Percentiles rank a stretch among this genome's conserved stretches.
Conservation (phyloP, 1,284 basidiomycete species). For the Sphaerobolus stellatus region DNA sequence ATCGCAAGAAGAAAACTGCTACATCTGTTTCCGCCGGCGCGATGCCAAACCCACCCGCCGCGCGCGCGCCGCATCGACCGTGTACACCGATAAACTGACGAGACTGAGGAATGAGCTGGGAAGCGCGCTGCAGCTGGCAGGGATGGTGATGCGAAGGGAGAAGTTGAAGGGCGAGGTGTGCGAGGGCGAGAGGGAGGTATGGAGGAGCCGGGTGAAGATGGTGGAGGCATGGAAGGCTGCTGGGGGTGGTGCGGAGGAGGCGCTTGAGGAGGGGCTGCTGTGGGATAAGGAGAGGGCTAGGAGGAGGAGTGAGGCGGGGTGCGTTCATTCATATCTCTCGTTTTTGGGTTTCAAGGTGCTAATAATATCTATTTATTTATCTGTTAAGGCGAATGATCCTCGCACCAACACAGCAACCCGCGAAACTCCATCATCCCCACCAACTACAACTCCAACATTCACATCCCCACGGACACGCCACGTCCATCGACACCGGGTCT, state of each 20-base stretch:
- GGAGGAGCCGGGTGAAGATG: conserved; percentile 74
- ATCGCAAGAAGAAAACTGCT: conserved; percentile 33
- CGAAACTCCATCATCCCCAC: too few species aligned
- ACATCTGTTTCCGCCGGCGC: conserved; percentile 95
- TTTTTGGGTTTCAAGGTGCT: conserved; percentile 13
- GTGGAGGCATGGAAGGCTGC: conserved; percentile 62
- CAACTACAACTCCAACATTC: too few species aligned
- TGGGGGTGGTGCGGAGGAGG: conserved; percentile 67
- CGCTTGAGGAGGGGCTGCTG: conserved; percentile 78
- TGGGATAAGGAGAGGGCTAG: conserved; percentile 69
- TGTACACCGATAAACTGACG: conserved; percentile 83
- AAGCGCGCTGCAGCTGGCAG: conserved; percentile 72
- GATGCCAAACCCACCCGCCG: conserved; percentile 95
- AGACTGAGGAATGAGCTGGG: conserved; percentile 79
- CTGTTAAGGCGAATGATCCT: too few species aligned
- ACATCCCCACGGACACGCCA: too few species aligned
- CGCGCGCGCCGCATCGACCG: conserved; percentile 87
- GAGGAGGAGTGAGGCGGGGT: conserved; percentile 45
- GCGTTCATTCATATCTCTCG: conserved; percentile 10
- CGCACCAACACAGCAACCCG: too few species aligned
- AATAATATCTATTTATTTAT: too few species aligned
- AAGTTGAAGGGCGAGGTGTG: conserved; percentile 66
- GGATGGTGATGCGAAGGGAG: conserved; percentile 73
- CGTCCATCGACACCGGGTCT: too few species aligned
- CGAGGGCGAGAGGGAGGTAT: conserved; percentile 63